These are phyloP conservation scores for Cercospora beticola DNA, from an alignment of 2,329 filamentous ascomycete species.

Conservation along the genomic window DNA sequence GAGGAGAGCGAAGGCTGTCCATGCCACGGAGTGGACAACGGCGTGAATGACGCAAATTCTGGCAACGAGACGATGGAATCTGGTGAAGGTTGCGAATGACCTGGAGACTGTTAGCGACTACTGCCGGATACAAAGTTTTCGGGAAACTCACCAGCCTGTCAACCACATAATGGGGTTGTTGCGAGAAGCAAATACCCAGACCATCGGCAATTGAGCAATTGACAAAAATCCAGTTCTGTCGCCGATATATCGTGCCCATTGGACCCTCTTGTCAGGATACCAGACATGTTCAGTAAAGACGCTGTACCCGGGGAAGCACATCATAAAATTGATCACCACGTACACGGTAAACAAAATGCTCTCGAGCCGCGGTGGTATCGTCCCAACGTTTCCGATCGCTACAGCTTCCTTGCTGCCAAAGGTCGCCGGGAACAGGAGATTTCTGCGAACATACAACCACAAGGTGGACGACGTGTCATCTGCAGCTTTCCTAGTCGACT, in stretches of 20 bases:
- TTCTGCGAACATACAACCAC: constrained; percentile 37
- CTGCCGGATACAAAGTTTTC: neutral
- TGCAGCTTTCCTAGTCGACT: constrained; percentile 26
- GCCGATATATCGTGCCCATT: constrained; percentile 57
- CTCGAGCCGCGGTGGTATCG: constrained; percentile 51
- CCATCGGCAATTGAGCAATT: constrained; percentile 61
- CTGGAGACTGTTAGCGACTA: neutral
- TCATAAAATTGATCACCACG: constrained; percentile 46
- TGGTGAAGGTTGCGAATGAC: constrained; percentile 64
- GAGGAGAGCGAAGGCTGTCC: constrained; percentile 44
- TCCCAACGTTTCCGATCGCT: constrained; percentile 43
- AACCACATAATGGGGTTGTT: constrained; percentile 67
- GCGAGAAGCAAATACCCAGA: constrained; percentile 66
- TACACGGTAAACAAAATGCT: constrained; percentile 47
- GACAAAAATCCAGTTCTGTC: constrained; percentile 65
- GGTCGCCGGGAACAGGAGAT: constrained; percentile 47
- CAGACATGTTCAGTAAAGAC: constrained; percentile 51
- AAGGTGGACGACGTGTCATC: constrained; percentile 11
- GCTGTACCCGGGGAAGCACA: constrained; percentile 49
- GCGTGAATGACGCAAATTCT: constrained; percentile 62
- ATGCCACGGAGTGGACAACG: constrained; percentile 62
- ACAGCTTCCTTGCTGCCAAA: constrained; percentile 46
- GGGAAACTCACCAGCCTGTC: constrained; percentile 57
- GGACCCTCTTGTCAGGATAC: constrained; percentile 31
- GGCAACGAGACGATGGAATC: constrained; percentile 67